phyloP scores from a whole-genome alignment of 2,329 filamentous ascomycete genomes.

The Arthroderma sp. region DNA sequence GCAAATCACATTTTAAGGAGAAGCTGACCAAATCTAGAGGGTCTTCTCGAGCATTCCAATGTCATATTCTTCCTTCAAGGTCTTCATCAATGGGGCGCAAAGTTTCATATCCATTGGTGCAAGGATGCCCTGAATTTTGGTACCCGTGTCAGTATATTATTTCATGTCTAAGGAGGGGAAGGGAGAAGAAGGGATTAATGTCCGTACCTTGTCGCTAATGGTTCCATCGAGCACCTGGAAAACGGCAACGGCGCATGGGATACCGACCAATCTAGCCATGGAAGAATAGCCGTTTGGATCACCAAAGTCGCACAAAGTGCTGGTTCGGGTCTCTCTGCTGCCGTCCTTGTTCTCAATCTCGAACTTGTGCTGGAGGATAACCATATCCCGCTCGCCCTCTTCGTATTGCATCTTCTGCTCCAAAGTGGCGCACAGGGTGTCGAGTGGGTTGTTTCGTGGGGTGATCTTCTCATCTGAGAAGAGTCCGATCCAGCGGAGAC shows the following conservation, averaged over 20 bases:
- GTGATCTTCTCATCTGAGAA: slow-evolving; percentile 58
- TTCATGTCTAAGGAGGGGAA: not conserved
- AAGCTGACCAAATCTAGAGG: slow-evolving; percentile 17
- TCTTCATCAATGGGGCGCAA: slow-evolving; percentile 60
- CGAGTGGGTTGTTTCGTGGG: slow-evolving; percentile 65
- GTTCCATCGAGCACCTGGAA: slow-evolving; percentile 66
- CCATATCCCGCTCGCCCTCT: slow-evolving; percentile 69
- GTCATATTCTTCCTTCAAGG: slow-evolving; percentile 64
- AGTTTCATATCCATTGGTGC: slow-evolving; percentile 64
- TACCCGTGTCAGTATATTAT: slow-evolving; percentile 2
- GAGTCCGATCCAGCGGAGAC: slow-evolving; percentile 56
- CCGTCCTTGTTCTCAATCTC: slow-evolving; percentile 74
- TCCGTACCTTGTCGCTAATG: slow-evolving; percentile 45
- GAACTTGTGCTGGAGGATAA: slow-evolving; percentile 54
- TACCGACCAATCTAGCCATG: slow-evolving; percentile 73
- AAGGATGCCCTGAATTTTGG: slow-evolving; percentile 44
- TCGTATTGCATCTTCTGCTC: slow-evolving; percentile 87
- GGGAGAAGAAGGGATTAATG: not conserved
- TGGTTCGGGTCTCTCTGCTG: slow-evolving; percentile 60
- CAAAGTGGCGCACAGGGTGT: slow-evolving; percentile 78
- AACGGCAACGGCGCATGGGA: slow-evolving; percentile 62
- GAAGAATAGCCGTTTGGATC: slow-evolving; percentile 64
- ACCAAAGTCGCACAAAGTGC: slow-evolving; percentile 73
- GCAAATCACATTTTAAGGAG: too few relatives aligned
- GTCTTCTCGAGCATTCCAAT: slow-evolving; percentile 61